phyloP scores from a whole-genome alignment of 2,329 filamentous ascomycete genomes.

The Ophiostoma populinum region DNA sequence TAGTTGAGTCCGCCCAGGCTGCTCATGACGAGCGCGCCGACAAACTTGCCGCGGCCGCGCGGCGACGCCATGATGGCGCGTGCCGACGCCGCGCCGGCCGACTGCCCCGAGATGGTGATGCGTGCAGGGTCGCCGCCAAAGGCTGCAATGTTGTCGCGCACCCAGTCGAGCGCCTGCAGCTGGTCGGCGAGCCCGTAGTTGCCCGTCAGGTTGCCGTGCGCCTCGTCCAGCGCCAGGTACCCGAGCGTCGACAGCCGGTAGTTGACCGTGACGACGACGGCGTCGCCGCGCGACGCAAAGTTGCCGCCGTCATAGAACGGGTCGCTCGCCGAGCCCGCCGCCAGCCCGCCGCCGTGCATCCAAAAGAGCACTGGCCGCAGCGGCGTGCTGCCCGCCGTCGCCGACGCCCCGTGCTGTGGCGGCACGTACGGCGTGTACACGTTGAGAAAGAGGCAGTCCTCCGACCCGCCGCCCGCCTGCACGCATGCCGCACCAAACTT shows the following conservation, averaged over 20 bases:
- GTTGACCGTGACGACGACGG: conserved; percentile 42
- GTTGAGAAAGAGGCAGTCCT: conserved; percentile 31
- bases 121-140: conserved; percentile 40
- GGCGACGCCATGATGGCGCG: conserved; percentile 31
- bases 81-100: conserved; percentile 34
- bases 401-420: neutral
- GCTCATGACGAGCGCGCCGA: conserved; percentile 26
- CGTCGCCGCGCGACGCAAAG: conserved; percentile 38
- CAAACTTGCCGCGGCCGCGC: conserved; percentile 28
- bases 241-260: conserved; percentile 41
- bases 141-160: conserved; percentile 31
- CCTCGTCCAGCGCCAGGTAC: conserved; percentile 31
- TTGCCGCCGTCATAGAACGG: conserved; percentile 32
- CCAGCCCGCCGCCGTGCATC: conserved; percentile 37
- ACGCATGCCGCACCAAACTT: conserved; percentile 22
- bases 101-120: conserved; percentile 37
- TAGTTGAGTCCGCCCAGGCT: conserved; percentile 30
- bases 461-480: conserved; percentile 21
- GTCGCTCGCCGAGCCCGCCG: conserved; percentile 25
- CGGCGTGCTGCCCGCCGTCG: conserved; percentile 4
- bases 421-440: conserved; percentile 26
- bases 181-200: conserved; percentile 33
- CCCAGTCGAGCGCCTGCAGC: conserved; percentile 31
- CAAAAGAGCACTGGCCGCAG: conserved; percentile 22
- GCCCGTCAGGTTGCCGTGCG: conserved; percentile 25